Base-by-base conservation (phyloP, 2,329 filamentous ascomycete species). In the Pestalotiopsis sp. region DNA sequence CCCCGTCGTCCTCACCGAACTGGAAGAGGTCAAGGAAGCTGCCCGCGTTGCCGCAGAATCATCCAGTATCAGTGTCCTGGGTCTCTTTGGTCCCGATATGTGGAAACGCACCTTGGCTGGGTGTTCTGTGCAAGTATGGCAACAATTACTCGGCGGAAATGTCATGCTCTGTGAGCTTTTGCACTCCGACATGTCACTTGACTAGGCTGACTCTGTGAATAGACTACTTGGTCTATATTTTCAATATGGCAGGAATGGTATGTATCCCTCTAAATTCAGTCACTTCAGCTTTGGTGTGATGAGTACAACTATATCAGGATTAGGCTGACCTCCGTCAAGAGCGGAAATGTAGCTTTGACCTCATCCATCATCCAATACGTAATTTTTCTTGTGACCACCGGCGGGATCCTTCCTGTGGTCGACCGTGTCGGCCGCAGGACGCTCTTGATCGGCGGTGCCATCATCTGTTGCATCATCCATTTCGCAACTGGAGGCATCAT, bases 181-280 rank as follows among this genome's bases (percentile, higher is more conserved):
- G 0, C 6, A 23, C 17, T 5, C 2, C 57, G 1, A 27, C 3
- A 17, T 23, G 6, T 59, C 14, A 59, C 9, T 12, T 31, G 27
- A 23, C 27, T 3, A 25, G 20, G 5, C 36, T 63, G 12, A 41
- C 38, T 63, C 4, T 63, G 1, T 6, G 12, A 12, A 13, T 12
- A 41, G 88, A 90, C 74, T 90, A 91, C 70, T 85, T 91, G 69
- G 84, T 90, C 0, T 90, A 90, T 70, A 85, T 90, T 70, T 90
- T 90, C 73, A 80, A 85, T 60, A 90, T 90, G 88, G 88, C 88
- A 9, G 83, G 84, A 57, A 84, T 89, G 75, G 56, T 66, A 38
- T 12, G 61, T 64, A 12, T 25, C 57, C 11, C 45, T 11, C 6
- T 23, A 23, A 23, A n/a, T 7, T 20, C 7, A 52, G 45, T n/a